These are phyloP conservation scores for Daldinia sp. DNA, from an alignment of 2,329 filamentous ascomycete genomes.

Conservation along the genomic window DNA sequence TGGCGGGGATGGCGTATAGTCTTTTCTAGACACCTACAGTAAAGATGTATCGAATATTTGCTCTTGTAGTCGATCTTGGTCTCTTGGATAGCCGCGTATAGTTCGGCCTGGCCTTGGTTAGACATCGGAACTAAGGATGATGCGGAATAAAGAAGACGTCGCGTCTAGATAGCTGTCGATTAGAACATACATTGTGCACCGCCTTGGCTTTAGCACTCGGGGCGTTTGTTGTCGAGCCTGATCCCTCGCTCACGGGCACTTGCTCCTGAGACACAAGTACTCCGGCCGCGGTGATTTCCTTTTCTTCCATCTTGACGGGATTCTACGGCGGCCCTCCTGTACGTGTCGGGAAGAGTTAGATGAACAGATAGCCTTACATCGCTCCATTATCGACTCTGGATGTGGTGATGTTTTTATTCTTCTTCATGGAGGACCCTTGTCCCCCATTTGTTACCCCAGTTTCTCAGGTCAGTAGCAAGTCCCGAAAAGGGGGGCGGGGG, in stretches of 20 bases:
- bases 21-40: slow-evolving; percentile 42
- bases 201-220: slow-evolving; percentile 51
- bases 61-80: slow-evolving; percentile 54
- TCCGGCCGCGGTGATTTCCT: slow-evolving; percentile 20
- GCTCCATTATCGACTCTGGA: slow-evolving; percentile 2
- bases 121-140: not conserved
- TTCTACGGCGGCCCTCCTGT: slow-evolving; percentile 9
- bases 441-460: slow-evolving; percentile 11
- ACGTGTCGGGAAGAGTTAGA: not conserved
- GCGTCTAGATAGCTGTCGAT: not conserved
- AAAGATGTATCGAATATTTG: slow-evolving; percentile 53
- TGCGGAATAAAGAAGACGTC: not conserved
- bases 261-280: slow-evolving; percentile 32
- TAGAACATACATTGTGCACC: slow-evolving; percentile 52
- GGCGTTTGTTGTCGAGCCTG: slow-evolving; percentile 41
- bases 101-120: slow-evolving; percentile 51
- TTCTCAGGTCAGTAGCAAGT: slow-evolving; percentile 16
- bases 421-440: slow-evolving; percentile 3
- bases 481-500: slow-evolving; percentile 25
- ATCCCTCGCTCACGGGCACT: slow-evolving; percentile 41
- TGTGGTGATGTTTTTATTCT: slow-evolving; percentile 23
- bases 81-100: slow-evolving; percentile 57
- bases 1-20: not conserved
- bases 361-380: slow-evolving; percentile 1
- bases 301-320: slow-evolving; percentile 25